Conservation (phyloP, 2,329 filamentous ascomycete species). For the Cryphonectria nitschkei region DNA sequence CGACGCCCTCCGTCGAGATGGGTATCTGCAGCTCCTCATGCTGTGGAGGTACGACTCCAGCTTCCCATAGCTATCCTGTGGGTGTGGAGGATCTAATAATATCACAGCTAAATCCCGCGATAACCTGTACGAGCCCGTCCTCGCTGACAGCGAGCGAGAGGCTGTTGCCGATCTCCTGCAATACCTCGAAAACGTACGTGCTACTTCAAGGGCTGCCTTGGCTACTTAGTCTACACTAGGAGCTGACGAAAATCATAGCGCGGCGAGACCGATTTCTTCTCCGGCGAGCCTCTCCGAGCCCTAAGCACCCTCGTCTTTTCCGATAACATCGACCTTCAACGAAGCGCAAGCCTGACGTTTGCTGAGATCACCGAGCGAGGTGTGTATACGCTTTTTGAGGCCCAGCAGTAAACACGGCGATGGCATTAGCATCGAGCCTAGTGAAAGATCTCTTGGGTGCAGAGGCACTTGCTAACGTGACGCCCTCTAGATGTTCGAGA, state of each 20-base stretch:
- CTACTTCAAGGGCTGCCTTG: background rate
- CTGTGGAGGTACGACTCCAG: constrained; percentile 54
- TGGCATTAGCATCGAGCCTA: background rate
- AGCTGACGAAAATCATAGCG: constrained; percentile 61
- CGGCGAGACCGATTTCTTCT: constrained; percentile 97
- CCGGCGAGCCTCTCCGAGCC: constrained; percentile 89
- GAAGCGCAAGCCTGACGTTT: constrained; percentile 97
- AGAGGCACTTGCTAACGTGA: constrained; percentile 22
- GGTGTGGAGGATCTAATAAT: constrained; percentile 21
- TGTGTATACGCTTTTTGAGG: constrained; percentile 48
- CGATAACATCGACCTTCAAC: constrained; percentile 96
- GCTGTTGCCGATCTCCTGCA: constrained; percentile 93
- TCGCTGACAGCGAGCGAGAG: constrained; percentile 95
- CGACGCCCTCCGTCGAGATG: constrained; percentile 50
- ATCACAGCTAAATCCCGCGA: constrained; percentile 73
- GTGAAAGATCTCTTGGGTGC: background rate
- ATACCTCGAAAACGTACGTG: constrained; percentile 90
- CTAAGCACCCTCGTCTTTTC: constrained; percentile 97
- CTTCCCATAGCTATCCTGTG: constrained; percentile 21
- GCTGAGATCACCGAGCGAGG: constrained; percentile 98
- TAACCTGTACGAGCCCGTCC: constrained; percentile 81
- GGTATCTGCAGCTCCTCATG: constrained; percentile 65
- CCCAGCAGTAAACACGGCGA: background rate
- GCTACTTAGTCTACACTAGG: background rate
- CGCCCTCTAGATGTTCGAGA: constrained; percentile 80